Evolutionary conservation across 768 basidiomycete genomes (phyloP).

Genomic region (Sarcomyxa edulis): DNA sequence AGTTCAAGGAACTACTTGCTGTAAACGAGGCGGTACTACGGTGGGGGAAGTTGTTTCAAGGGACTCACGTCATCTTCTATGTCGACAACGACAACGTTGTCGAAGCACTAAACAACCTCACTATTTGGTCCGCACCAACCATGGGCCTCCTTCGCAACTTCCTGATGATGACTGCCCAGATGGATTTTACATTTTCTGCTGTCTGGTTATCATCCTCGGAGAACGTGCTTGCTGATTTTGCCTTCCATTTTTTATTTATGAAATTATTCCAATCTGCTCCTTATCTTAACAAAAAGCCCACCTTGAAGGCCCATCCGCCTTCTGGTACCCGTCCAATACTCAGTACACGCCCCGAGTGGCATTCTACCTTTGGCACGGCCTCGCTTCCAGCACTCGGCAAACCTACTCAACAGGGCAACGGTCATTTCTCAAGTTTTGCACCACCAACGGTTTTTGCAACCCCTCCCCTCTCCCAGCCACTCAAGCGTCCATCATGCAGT

Average conservation of each 20-base stretch:
- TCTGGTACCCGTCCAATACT: slow-evolving; percentile 13
- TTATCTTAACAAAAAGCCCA: slow-evolving; percentile 11
- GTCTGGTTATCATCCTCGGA: slow-evolving; percentile 16
- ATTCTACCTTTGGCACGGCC: no score
- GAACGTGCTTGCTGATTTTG: slow-evolving; percentile 19
- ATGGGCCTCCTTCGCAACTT: slow-evolving; percentile 12
- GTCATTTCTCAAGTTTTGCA: no score
- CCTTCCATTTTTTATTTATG: slow-evolving; percentile 20
- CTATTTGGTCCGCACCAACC: slow-evolving; percentile 6
- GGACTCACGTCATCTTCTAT: slow-evolving; percentile 23
- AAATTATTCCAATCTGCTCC: slow-evolving; percentile 18
- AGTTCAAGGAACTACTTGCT: slow-evolving; percentile 27
- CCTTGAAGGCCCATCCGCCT: slow-evolving; percentile 13
- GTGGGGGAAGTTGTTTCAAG: slow-evolving; percentile 20
- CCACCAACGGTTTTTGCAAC: no score
- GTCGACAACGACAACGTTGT: no score
- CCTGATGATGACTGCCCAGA: slow-evolving; percentile 12
- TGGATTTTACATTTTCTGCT: slow-evolving; percentile 17
- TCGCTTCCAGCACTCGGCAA: no score
- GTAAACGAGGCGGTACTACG: slow-evolving; percentile 23
- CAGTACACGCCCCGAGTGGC: neutral
- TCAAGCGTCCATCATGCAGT: slow-evolving; percentile 9
- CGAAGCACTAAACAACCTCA: slow-evolving; percentile 25
- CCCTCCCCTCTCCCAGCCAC: slow-evolving; percentile 12
- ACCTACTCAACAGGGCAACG: no score